These are phyloP conservation scores for Aspergillus egyptiacus DNA, from an alignment of 495 filamentous ascomycete species.

Conservation along the genomic window DNA sequence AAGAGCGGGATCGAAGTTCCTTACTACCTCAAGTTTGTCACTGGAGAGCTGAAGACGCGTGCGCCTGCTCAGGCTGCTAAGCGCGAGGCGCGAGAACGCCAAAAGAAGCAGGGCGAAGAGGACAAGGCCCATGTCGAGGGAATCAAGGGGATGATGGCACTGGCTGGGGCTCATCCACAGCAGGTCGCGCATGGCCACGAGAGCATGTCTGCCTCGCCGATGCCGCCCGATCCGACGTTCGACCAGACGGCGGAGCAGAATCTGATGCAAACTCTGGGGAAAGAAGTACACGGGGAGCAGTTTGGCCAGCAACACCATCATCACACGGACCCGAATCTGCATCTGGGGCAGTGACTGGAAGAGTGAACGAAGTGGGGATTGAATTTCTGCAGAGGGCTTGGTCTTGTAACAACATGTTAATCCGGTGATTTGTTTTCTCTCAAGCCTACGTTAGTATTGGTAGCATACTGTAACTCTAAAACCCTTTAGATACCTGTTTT, in stretches of 20 bases:
- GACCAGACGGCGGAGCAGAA: constrained; percentile 46
- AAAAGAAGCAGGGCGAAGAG: constrained; percentile 59
- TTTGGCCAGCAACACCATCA: constrained; percentile 32
- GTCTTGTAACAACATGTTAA: constrained; percentile 11
- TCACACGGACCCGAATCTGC: constrained; percentile 31
- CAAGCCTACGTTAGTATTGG: too few species aligned
- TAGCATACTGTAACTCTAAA: too few species aligned
- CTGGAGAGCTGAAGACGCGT: constrained; percentile 89
- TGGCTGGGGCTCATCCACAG: constrained; percentile 44
- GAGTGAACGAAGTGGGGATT: background rate
- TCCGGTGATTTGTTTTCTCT: too few species aligned
- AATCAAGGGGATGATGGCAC: constrained; percentile 62
- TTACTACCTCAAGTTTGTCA: constrained; percentile 84
- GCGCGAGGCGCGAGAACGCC: constrained; percentile 69
- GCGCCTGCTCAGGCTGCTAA: constrained; percentile 76
- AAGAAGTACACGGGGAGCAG: constrained; percentile 43
- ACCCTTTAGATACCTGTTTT: too few species aligned
- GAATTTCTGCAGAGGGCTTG: background rate
- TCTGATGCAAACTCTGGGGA: constrained; percentile 44
- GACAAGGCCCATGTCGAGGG: constrained; percentile 68
- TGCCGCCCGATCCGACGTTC: constrained; percentile 37
- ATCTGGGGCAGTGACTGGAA: constrained; percentile 31
- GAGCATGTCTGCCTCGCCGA: constrained; percentile 42
- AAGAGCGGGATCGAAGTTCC: constrained; percentile 93
- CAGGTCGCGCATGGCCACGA: constrained; percentile 35